Evolutionary conservation across 371 early-diverging fungal species (phyloP).

Genomic region (Mucor racemosus): DNA sequence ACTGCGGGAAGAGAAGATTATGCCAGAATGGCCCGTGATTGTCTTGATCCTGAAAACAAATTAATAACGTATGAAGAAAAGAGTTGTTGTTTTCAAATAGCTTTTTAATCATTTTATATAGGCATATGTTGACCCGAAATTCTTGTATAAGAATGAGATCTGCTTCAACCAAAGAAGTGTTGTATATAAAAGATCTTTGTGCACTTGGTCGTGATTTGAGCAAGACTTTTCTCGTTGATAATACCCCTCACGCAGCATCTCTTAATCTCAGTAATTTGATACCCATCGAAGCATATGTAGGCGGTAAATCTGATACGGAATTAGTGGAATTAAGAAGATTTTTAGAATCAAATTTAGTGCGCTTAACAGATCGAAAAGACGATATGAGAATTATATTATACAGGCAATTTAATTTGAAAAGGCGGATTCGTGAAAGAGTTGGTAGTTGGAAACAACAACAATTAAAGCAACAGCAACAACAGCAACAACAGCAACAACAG

Average conservation of each 20-base stretch:
- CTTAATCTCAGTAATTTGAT: slow-evolving; percentile 52
- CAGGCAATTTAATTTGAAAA: slow-evolving; percentile 50
- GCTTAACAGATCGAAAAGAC: slow-evolving; percentile 39
- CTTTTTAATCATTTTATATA: slow-evolving; percentile 5
- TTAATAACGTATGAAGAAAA: slow-evolving; percentile 40
- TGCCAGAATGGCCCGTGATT: slow-evolving; percentile 40
- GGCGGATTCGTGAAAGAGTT: slow-evolving; percentile 43
- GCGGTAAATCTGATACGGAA: slow-evolving; percentile 42
- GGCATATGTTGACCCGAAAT: slow-evolving; percentile 47
- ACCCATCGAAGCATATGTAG: slow-evolving; percentile 51
- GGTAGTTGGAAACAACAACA: slow-evolving; percentile 39
- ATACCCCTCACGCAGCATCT: slow-evolving; percentile 55
- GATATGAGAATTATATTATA: slow-evolving; percentile 48
- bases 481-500: not conserved
- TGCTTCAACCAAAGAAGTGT: slow-evolving; percentile 34
- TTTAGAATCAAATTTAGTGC: slow-evolving; percentile 41
- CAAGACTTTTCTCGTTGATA: slow-evolving; percentile 49
- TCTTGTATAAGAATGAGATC: slow-evolving; percentile 48
- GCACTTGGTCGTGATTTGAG: slow-evolving; percentile 53
- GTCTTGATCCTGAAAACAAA: slow-evolving; percentile 43
- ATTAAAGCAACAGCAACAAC: slow-evolving; percentile 5
- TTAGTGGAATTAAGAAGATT: slow-evolving; percentile 40
- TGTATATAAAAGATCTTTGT: slow-evolving; percentile 50
- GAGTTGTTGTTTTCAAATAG: not conserved
- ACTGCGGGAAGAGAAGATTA: slow-evolving; percentile 52